phyloP scores from a whole-genome alignment of 2,329 filamentous ascomycete genomes.

The Botrytis fragariae region DNA sequence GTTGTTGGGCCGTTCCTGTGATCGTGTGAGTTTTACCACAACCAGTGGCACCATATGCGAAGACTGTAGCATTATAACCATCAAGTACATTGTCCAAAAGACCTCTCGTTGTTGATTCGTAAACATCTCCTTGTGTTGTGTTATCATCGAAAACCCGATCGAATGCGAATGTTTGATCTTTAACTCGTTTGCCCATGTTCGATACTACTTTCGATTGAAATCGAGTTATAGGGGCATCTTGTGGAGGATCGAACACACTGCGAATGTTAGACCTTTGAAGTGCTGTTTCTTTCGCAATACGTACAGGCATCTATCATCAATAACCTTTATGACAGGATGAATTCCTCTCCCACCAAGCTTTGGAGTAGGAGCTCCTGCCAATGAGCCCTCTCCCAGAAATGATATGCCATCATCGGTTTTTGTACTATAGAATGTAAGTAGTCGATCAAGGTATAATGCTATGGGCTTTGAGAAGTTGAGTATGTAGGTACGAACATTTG shows the following conservation, averaged over 20 bases:
- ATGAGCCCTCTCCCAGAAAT: conserved; percentile 94
- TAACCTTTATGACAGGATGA: conserved; percentile 87
- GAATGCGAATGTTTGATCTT: conserved; percentile 97
- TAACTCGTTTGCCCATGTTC: conserved; percentile 80
- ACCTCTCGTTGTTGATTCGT: conserved; percentile 84
- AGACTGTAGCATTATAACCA: conserved; percentile 98
- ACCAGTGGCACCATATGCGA: conserved; percentile 95
- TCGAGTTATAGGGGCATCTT: conserved; percentile 86
- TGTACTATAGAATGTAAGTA: conserved; percentile 37
- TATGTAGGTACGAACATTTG: conserved; percentile 60
- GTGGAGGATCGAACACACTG: conserved; percentile 95
- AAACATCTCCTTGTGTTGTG: conserved; percentile 86
- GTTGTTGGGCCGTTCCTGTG: conserved; percentile 84
- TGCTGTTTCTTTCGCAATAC: background rate
- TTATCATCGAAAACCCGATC: conserved; percentile 97
- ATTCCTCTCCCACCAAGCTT: conserved; percentile 85
- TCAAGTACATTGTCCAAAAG: conserved; percentile 95
- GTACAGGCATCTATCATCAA: conserved; percentile 93
- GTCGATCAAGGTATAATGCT: background rate
- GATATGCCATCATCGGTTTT: conserved; percentile 77
- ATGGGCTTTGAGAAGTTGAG: background rate
- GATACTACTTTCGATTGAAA: conserved; percentile 81
- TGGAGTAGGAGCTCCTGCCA: conserved; percentile 81
- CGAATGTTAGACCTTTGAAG: background rate
- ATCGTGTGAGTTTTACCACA: conserved; percentile 99